Base-by-base conservation (phyloP, 1,139 yeast species). In the Debaryomyces nepalensis region DNA sequence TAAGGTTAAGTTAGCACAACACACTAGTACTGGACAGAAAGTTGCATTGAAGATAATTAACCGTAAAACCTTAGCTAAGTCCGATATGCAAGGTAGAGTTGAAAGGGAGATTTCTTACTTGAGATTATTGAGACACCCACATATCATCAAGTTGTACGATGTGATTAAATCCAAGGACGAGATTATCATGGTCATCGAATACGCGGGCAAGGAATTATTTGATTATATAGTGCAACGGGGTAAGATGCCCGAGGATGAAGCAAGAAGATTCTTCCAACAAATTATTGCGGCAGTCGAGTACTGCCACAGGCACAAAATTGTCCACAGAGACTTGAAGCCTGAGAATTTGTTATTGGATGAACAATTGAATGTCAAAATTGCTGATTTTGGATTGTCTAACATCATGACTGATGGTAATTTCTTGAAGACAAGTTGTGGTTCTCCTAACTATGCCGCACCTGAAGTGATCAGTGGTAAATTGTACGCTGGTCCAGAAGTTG, bases 401-500 rank as follows among this genome's bases (percentile, higher is more conserved):
- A 91, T 93, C 53, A 93, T 93, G 98, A 91, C 97, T 6, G 99
- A 93, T 66, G 99, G 99, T 45, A 93, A 93, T 61, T 93, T 93
- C 58, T 75, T 93, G 59, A 93, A 91, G 61, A 93, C 99, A 1
- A 82, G 93, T 57, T 93, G 99, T 70, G 99, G 99, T 2, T 87
- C 96, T 10, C 98, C 99, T 40, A 91, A 93, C 61, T 93, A 93
- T 61, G 99, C 99, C 2, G 99, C 99, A 0, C 99, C 99, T 0
- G 99, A 93, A 65, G 98, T 93, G 37, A 93, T 93, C 47, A 83
- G 95, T 52, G 99, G 99, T 35, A 91, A 95, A 61, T 75, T 93
- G 45, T 93, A 93, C 58, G 99, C 98, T 1, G 99, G 99, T 4
- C 98, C 98, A 2, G 99, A 93, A 66, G 99, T 93, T 39, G 99